phyloP scores from a whole-genome alignment of 1,139 yeast genomes.

The Yamadazyma dushanensis region DNA sequence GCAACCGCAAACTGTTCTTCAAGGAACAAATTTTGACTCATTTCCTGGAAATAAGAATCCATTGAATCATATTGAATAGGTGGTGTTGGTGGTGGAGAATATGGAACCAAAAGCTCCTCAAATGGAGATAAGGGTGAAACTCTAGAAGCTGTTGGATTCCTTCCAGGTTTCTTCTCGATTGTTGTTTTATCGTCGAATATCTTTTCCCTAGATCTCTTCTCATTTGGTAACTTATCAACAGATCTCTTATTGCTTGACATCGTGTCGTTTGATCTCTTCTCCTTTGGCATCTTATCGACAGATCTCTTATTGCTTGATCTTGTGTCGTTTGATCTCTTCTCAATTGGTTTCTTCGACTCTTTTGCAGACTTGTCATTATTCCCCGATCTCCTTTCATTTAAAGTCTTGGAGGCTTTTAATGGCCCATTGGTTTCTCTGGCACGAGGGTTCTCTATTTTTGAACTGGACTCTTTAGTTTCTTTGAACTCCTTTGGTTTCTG shows the following conservation, averaged over 20 bases:
- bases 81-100: conserved; percentile 35
- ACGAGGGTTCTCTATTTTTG: no score
- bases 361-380: no score
- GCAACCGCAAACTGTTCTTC: conserved; percentile 58
- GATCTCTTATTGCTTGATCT: not conserved
- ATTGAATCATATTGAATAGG: conserved; percentile 49
- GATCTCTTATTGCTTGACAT: no score
- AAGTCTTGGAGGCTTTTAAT: no score
- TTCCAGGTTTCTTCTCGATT: no score
- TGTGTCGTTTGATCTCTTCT: not conserved
- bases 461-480: no score
- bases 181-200: not conserved
- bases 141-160: conserved; percentile 23
- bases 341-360: conserved; percentile 5
- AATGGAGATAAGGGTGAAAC: conserved; percentile 17
- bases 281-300: no score
- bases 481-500: no score
- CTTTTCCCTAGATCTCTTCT: no score
- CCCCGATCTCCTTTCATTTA: no score
- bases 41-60: conserved; percentile 55
- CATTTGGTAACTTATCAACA: no score
- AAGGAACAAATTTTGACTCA: conserved; percentile 59
- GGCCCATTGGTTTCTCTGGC: no score
- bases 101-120: conserved; percentile 13
- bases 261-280: not conserved